Base-by-base conservation (phyloP, 2,329 filamentous ascomycete species). In the Aspergillus hortae region DNA sequence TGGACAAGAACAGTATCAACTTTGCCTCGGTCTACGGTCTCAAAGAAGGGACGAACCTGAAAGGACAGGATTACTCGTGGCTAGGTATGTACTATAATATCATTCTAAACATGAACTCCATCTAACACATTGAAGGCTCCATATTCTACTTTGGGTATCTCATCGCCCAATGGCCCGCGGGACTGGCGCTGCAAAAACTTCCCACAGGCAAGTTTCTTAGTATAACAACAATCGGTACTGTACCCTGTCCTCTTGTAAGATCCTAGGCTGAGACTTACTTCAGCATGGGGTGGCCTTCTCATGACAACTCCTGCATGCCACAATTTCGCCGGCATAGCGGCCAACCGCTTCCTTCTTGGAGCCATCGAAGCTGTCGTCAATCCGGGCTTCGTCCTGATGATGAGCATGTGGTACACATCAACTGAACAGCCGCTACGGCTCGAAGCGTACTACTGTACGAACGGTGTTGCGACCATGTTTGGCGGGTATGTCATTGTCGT, bases 401-500 rank as follows among this genome's bases (percentile, higher is more conserved):
- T 78, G 23, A 68, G 73, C 4, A 77, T 78, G 67, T 81, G 77
- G 77, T 81, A 80, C 56, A 72, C 67, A 0, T 63, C 74, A 0
- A 66, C 72, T 6, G 74, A 79, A 5, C 77, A 80, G 47, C 78
- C 78, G 0, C 64, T 83, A 4, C 75, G 81, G 0, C 71, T 82
- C 6, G 80, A 79, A 46, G 69, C 76, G 1, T 85, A 80, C 65
- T 83, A 83, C 59, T 79, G 77, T 55, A 80, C 78, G 2, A 84
- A 84, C 56, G 82, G 82, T 2, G 72, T 85, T 11, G 82, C 80
- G 2, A 82, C 80, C 11, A 83, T 83, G 77, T 81, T 85, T 49
- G 82, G 82, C n/a, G 80, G 64, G 61, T 65, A 77, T 35, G 65
- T 65, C 11, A 3, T 12, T 4, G 5, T n/a, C 36, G 6, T 14